phyloP scores from a whole-genome alignment of 192 early-diverging fungal species.

The Blastocladiella britannica region DNA sequence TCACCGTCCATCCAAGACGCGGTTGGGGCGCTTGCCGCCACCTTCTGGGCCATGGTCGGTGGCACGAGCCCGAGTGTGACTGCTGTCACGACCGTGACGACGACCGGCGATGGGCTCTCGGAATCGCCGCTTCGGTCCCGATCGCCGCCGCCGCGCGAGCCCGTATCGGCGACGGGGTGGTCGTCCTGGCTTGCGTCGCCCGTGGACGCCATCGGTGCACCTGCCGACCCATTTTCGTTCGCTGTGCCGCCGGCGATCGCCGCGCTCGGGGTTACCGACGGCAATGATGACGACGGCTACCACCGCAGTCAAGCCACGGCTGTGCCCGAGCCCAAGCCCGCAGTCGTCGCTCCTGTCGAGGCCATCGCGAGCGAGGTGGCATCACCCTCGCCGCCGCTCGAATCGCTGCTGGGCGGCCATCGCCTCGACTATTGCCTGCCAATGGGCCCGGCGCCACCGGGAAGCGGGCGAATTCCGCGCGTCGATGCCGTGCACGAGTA shows the following conservation, averaged over 20 bases:
- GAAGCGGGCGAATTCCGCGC: too few relatives aligned
- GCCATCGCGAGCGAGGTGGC: background rate
- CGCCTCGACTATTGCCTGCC: background rate
- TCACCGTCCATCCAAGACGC: background rate
- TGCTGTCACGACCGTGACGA: background rate
- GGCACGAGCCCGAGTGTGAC: background rate
- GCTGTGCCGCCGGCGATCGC: background rate
- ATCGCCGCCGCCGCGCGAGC: background rate
- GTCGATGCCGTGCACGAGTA: background rate
- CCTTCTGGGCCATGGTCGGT: background rate
- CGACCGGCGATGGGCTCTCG: background rate
- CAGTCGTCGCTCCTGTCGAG: background rate
- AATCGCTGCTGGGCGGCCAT: background rate
- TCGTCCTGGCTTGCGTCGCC: background rate
- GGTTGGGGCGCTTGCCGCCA: background rate
- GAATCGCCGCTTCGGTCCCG: background rate
- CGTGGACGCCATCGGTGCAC: background rate
- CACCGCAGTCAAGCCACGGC: background rate
- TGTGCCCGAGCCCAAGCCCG: background rate
- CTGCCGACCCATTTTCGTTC: background rate
- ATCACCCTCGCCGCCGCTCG: background rate
- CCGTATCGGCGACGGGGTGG: background rate
- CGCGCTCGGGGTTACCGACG: background rate
- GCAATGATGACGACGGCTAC: background rate
- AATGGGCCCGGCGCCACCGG: background rate